Base-by-base conservation (phyloP, 2,329 filamentous ascomycete genomes). In the Claviceps paspali region DNA sequence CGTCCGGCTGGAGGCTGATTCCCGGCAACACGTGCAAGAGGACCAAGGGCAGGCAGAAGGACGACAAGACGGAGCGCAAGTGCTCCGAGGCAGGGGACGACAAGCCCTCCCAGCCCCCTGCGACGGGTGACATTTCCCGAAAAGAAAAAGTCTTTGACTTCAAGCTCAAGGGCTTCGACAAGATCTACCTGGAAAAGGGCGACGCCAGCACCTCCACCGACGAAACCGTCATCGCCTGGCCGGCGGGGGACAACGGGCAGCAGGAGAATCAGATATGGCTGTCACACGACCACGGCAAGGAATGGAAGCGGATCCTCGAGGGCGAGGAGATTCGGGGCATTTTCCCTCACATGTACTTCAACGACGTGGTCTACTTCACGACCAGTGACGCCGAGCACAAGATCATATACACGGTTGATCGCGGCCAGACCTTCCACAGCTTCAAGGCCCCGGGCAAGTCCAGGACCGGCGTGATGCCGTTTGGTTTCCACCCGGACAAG, bases 1-100 rank as follows among this genome's bases (percentile, higher is more conserved):
- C 81, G 3, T 94, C 87, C 22, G 91, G 91, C 19, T 98, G 85
- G 73, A 78, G 88, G 41, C 69, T 88, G 47, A 96, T 98, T 42
- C 88, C 91, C 1, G 83, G 82, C 19, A 80, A 88, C 54, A 71
- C 70, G 18, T 88, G 83, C 57, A 71, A 75, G 46, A 64, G 73
- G 33, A 68, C 63, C 11, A 55, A 57, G 11, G 79, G 75, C 28
- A 59, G 65, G 34, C 71, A 82, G 45, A 78, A 83, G 49, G 82
- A 86, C 48, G 70, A 79, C 38, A 62, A 67, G n/a, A 70, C 85
- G 11, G 78, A 94, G 47, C 72, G 77, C 42, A 72, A 81, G 41
- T 98, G 91, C 60, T 70, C 70, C 12, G 82, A 91, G 42, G 24
- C 36, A 10, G 61, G 66, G 10, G 30, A 22, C 12, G 57, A 57